Evolutionary conservation across 768 basidiomycete genomes (phyloP), one percentile per base, ranked within the genome.

Genomic region (Termitomyces titanicus): DNA sequence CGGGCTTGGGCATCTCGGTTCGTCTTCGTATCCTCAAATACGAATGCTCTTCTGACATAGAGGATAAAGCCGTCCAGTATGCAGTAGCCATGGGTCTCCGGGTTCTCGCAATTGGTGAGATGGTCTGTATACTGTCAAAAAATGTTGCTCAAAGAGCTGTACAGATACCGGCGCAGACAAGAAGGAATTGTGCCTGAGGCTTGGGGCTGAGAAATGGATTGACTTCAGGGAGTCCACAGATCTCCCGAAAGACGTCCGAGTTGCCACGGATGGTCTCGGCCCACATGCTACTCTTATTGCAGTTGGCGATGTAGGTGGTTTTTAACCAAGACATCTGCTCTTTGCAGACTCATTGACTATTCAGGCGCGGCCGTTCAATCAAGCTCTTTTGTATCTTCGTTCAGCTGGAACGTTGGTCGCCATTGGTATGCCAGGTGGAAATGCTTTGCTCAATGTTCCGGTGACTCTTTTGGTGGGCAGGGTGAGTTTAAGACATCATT

Each of bases 1-100:
- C 17, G 89, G 90, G 20, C 82, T 92, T 22, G 91, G 91, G 3
- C 88, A 91, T 71, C 74, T 94, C 20, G 89, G 82, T 80, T 11
- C 61, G 27, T 46, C 42, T 37, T n/a, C 15, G 10, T 45, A 20
- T 9, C 51, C 13, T 11, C 5, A 35, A 8, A 0, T 51, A 7
- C 17, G 3, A 3, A 33, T 5, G 7, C 11, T 15, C 3, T 27
- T 11, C 22, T 61, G 9, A 53, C 38, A 13, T 47, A 17, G n/a
- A 22, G 22, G 20, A 13, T 35, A 11, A 47, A 83, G 83, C 85
- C n/a, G 71, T 92, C 15, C 92, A 94, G 63, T 93, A 92, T 66
- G 92, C 90, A 4, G 73, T 75, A 17, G 80, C 81, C 1, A 86
- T 89, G 80, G 90, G 90, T 25, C 73, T 89, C 37, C 82, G 88